Percentiles rank a stretch among this genome's conserved stretches.
phyloP scores from a whole-genome alignment of 2,329 filamentous ascomycete species.

The Graphiopsis chlorocephala region DNA sequence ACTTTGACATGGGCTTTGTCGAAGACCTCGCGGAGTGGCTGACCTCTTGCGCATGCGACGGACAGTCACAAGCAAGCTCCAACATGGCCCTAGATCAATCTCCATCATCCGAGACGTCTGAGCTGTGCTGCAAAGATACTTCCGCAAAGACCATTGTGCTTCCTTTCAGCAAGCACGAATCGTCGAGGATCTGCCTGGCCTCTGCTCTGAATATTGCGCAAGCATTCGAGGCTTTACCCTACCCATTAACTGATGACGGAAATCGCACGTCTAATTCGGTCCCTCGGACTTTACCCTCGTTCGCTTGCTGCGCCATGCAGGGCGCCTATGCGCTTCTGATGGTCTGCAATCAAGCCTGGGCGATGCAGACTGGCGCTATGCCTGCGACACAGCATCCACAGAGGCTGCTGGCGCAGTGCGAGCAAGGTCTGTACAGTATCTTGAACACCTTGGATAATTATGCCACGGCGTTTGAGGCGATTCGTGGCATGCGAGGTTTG shows the following conservation, averaged over 20 bases:
- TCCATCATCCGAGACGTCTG: not conserved
- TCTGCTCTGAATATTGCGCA: slow-evolving; percentile 49
- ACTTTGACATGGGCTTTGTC: slow-evolving; percentile 7
- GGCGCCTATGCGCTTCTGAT: slow-evolving; percentile 48
- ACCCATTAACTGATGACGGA: slow-evolving; percentile 38
- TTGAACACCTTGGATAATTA: slow-evolving; percentile 20
- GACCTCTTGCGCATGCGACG: slow-evolving; percentile 13
- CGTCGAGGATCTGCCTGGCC: slow-evolving; percentile 50
- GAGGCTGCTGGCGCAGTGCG: slow-evolving; percentile 14
- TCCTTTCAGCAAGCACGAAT: slow-evolving; percentile 48
- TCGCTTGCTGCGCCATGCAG: slow-evolving; percentile 48
- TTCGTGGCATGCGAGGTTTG: slow-evolving; percentile 24
- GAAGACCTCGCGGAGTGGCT: slow-evolving; percentile 20
- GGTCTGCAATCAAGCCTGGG: slow-evolving; percentile 31
- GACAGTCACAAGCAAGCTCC: slow-evolving; percentile 19
- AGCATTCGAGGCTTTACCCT: slow-evolving; percentile 48
- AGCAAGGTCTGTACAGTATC: slow-evolving; percentile 16
- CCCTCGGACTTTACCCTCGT: slow-evolving; percentile 47
- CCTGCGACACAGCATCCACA: slow-evolving; percentile 1
- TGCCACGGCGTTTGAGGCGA: slow-evolving; percentile 20
- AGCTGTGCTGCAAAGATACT: not conserved
- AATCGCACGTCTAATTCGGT: not conserved
- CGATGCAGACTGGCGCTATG: slow-evolving; percentile 7
- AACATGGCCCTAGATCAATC: not conserved
- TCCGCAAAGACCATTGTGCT: slow-evolving; percentile 20